Evolutionary conservation across 2,329 filamentous ascomycete species (phyloP).

Genomic region (Coleophoma cylindrospora): DNA sequence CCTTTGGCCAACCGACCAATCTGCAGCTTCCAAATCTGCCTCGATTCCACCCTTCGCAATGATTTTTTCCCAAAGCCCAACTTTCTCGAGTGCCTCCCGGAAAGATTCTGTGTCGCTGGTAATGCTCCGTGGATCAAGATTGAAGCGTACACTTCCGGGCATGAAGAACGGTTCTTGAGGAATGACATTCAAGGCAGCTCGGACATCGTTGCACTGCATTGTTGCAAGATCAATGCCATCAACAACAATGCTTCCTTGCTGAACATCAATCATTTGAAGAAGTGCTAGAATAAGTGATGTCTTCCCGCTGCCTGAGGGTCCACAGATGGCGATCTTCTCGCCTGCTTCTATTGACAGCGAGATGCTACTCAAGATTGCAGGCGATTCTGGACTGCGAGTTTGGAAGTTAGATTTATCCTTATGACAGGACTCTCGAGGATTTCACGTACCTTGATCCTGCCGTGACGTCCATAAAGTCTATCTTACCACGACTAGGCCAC

Average conservation of each 20-base stretch:
- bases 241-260: not conserved
- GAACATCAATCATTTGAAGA: not conserved
- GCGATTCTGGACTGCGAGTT: not conserved
- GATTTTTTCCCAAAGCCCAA: not conserved
- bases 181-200: constrained; percentile 22
- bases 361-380: not conserved
- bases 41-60: not conserved
- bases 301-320: constrained; percentile 37
- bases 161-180: constrained; percentile 30
- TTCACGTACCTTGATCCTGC: not conserved
- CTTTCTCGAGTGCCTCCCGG: not conserved
- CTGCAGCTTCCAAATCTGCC: not conserved
- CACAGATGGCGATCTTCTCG: constrained; percentile 44
- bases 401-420: too few relatives aligned
- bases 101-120: not conserved
- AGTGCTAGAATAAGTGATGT: not conserved
- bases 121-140: constrained; percentile 15
- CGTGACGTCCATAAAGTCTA: constrained; percentile 2
- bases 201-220: constrained; percentile 36
- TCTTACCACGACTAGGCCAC: constrained; percentile 25
- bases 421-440: too few relatives aligned
- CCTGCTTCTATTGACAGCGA: constrained; percentile 21
- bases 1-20: not conserved
- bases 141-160: constrained; percentile 39
- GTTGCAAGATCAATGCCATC: constrained; percentile 30